Evolutionary conservation across 1,284 basidiomycete species (phyloP), one percentile per base, ranked within the genome.

Genomic region (Phlebopus sp.): DNA sequence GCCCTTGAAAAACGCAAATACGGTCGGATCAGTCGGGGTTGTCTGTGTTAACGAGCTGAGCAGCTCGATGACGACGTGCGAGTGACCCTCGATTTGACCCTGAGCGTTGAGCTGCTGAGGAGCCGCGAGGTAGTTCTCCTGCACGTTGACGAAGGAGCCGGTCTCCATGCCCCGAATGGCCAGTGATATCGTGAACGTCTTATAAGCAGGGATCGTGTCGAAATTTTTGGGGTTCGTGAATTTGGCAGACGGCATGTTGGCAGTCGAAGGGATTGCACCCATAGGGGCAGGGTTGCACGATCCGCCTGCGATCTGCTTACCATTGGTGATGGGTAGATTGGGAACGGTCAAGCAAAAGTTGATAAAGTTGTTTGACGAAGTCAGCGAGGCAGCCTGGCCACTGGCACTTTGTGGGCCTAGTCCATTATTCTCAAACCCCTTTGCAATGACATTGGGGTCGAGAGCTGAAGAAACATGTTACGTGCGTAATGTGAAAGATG

Each of bases 341-440:
- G 73, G 69, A 21, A 71, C 66, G 19, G 73, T 78, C 31, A 74
- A 59, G 59, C 80, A 84, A 68, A 80, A 83, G 72, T 85, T 83
- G 72, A 86, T 84, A 67, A 82, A 87, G 70, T 87, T 86, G 72
- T 88, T 86, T 35, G 69, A 70, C 37, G 79, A 81, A 14, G 83
- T 85, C 44, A 78, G 61, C 10, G 81, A 84, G 4, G 79, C 60
- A 45, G 79, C 76, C 63, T 82, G 80, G 47, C 79, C 76, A 57
- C n/a, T n/a, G n/a, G n/a, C 70, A 19, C 68, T 62, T 10, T 73
- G 72, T 19, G 64, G 64, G 55, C 68, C 55, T 56, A 76, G 73
- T 51, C 78, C 81, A 53, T 79, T 56, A 44, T 77, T 71, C 37
- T 71, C 70, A 59, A 83, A 81, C 49, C 74, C 75, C 19, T 60